Evolutionary conservation across 1,284 basidiomycete genomes (phyloP).

Genomic region (Schizophyllum commune): DNA sequence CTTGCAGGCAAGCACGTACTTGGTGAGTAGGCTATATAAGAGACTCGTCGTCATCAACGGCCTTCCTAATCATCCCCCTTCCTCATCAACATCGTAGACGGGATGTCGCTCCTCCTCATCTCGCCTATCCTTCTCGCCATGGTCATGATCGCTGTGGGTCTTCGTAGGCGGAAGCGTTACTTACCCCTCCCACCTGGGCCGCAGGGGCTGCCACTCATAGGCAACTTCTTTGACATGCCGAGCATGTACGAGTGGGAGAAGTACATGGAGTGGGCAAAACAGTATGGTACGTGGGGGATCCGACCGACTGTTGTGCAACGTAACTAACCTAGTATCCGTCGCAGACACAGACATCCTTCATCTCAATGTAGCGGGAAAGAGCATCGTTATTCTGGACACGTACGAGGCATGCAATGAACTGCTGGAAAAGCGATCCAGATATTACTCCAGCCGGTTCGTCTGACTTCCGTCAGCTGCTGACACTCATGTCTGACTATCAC

Average conservation of each 20-base stretch:
- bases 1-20: too few relatives aligned
- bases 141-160: background rate
- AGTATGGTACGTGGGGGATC: background rate
- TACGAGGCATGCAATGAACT: constrained; percentile 27
- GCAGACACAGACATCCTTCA: background rate
- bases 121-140: background rate
- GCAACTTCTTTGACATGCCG: constrained; percentile 6
- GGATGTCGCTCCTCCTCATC: background rate
- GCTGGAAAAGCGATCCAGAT: constrained; percentile 25
- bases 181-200: constrained; percentile 8
- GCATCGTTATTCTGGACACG: constrained; percentile 33
- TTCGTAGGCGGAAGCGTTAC: background rate
- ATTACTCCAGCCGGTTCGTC: constrained; percentile 4
- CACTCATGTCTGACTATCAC: background rate
- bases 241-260: constrained; percentile 1
- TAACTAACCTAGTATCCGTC: background rate
- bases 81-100: too few relatives aligned
- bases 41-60: too few relatives aligned
- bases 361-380: constrained; percentile 12
- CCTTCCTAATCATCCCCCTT: too few relatives aligned
- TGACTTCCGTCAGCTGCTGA: background rate
- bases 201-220: constrained; percentile 2
- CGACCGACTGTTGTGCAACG: background rate
- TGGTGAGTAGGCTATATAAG: too few relatives aligned
- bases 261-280: constrained; percentile 2